Base-by-base conservation (phyloP, 495 filamentous ascomycete genomes). In the Hamigera avellanea region DNA sequence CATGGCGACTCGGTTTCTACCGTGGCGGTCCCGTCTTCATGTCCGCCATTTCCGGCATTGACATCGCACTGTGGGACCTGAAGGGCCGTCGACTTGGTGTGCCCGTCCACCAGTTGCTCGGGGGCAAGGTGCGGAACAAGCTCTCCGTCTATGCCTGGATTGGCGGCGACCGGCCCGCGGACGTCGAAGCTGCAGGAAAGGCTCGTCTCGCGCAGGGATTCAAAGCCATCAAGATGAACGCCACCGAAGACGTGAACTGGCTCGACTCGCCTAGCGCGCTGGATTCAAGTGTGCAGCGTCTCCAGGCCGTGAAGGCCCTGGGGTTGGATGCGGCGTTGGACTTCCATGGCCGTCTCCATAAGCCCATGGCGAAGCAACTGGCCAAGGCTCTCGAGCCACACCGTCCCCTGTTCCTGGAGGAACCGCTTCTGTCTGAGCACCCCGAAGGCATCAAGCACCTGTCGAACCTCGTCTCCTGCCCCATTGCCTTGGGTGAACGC, bases 81-180 rank as follows among this genome's bases (percentile, higher is more conserved):
- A 87, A 88, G 47, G 64, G 65, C 2, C 55, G 62, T 2, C 56
- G 48, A 41, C 57, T 88, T 14, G 69, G 71, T 8, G 78, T 87
- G 1, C 83, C 83, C 1, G 67, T 89, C 17, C 76, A 81, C 45
- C 73, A 84, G 44, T 61, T 89, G 9, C 61, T 89, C 2, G 83
- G 83, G 10, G 83, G 83, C 13, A 82, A 83, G 45, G 78, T 88
- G 26, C 67, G 83, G 19, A 61, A 80, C 46, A 83, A 80, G 52
- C 54, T 86, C 18, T 73, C 73, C 42, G 83, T 89, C 3, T 89
- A 89, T 50, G 76, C 79, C n/a, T 89, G 83, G 83, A 86, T 89
- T 48, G 83, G 83, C 21, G 83, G 83, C 6, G 83, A 89, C 46
- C 66, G 81, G n/a, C 83, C 83, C 5, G 53, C 58, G 15, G 83